A percentile compares a stretch with the other conserved stretches of the same genome.
These are phyloP conservation scores for Penicillium daleae DNA, from an alignment of 495 filamentous ascomycete species.

Conservation along the genomic window DNA sequence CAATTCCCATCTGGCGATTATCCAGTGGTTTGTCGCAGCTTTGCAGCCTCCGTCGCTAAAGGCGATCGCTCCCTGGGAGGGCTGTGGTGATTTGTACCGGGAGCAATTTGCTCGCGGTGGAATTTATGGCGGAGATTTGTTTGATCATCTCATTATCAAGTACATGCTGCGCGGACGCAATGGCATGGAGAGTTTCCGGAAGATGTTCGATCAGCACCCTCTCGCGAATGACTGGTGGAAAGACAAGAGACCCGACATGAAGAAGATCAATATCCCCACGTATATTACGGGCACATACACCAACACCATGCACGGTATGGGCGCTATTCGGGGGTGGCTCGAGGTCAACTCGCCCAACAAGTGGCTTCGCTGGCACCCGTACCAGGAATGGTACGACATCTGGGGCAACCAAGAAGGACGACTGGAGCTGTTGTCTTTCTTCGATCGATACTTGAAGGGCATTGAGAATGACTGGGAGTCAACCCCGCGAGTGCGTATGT, in stretches of 20 bases:
- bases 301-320: conserved; percentile 29
- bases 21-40: conserved; percentile 47
- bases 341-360: conserved; percentile 7
- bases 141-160: conserved; percentile 37
- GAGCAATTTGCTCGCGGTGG: conserved; percentile 44
- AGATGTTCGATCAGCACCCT: conserved; percentile 34
- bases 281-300: conserved; percentile 37
- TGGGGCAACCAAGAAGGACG: conserved; percentile 21
- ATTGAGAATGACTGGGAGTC: conserved; percentile 43
- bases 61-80: conserved; percentile 54
- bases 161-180: conserved; percentile 31
- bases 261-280: conserved; percentile 22
- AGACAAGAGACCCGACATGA: conserved; percentile 32
- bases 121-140: conserved; percentile 25
- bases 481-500: conserved; percentile 35
- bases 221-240: conserved; percentile 32
- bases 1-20: conserved; percentile 43
- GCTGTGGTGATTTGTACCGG: conserved; percentile 47
- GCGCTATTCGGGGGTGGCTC: conserved; percentile 2
- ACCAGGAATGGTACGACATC: conserved; percentile 12
- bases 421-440: conserved; percentile 40
- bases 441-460: conserved; percentile 44
- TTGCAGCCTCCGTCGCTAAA: conserved; percentile 44
- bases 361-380: conserved; percentile 11
- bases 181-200: conserved; percentile 36